Conservation (phyloP, 306 rosid genomes). For the Vigna hirtella region DNA sequence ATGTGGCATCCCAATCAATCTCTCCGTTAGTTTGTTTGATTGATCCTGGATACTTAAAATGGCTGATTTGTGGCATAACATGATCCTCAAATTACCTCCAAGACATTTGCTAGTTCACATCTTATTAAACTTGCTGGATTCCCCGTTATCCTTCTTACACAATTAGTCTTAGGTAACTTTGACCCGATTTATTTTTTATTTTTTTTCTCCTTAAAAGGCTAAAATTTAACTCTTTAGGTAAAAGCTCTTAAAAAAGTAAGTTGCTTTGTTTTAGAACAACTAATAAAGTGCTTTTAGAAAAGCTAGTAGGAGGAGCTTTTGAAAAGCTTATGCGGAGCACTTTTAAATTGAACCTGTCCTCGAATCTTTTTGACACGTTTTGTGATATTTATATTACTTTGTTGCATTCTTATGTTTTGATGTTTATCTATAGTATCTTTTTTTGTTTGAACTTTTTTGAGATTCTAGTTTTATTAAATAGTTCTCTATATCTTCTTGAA, state of each 20-base stretch:
- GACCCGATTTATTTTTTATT: neutral
- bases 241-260: neutral
- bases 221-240: neutral
- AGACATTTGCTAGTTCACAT: neutral
- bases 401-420: too few relatives aligned
- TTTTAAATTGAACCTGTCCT: neutral
- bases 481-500: neutral
- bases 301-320: neutral
- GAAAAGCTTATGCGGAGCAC: neutral
- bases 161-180: neutral
- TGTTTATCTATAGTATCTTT: too few relatives aligned
- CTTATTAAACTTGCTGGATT: neutral
- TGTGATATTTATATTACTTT: neutral
- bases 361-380: neutral
- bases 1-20: conserved; percentile 9
- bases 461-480: neutral
- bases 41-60: neutral
- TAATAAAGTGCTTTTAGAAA: neutral
- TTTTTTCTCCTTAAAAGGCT: neutral
- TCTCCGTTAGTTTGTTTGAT: neutral
- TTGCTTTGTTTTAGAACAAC: neutral
- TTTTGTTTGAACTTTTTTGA: neutral
- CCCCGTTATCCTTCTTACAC: neutral
- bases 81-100: conserved; percentile 11
- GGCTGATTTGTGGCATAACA: neutral